Percentiles rank a stretch among this genome's conserved stretches.
phyloP scores from a whole-genome alignment of 805 yeast genomes.

The Wickerhamomyces silvicola region DNA sequence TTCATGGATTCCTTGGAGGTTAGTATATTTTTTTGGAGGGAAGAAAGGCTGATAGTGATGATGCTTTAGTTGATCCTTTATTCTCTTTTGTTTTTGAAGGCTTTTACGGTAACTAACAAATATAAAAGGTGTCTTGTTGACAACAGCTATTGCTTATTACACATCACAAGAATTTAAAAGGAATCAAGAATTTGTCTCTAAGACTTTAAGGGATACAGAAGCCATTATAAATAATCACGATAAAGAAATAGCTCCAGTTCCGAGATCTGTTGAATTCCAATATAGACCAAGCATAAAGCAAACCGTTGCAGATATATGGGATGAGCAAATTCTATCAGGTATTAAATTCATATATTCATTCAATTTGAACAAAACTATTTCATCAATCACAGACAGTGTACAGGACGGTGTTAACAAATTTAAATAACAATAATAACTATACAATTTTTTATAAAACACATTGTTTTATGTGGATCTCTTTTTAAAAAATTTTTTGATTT shows the following conservation, averaged over 20 bases:
- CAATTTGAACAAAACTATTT: slow-evolving; percentile 35
- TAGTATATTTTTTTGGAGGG: too few relatives aligned
- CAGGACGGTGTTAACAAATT: slow-evolving; percentile 2
- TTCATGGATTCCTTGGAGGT: slow-evolving; percentile 53
- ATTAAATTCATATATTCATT: slow-evolving; percentile 59
- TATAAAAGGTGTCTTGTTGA: slow-evolving; percentile 39
- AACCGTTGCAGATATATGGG: slow-evolving; percentile 74
- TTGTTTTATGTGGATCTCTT: slow-evolving; percentile 15
- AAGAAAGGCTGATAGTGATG: too few relatives aligned
- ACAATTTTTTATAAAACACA: neutral
- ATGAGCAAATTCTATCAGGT: slow-evolving; percentile 57
- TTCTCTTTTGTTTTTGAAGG: too few relatives aligned
- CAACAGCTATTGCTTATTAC: slow-evolving; percentile 56
- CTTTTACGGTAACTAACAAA: too few relatives aligned
- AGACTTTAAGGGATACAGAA: slow-evolving; percentile 41
- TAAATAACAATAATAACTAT: neutral
- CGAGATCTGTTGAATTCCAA: slow-evolving; percentile 35
- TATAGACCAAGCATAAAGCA: slow-evolving; percentile 47
- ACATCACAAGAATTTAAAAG: slow-evolving; percentile 50
- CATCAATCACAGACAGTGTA: slow-evolving; percentile 5
- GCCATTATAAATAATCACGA: slow-evolving; percentile 48
- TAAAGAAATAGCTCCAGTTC: slow-evolving; percentile 34
- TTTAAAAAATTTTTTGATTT: slow-evolving; percentile 44
- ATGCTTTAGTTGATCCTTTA: neutral
- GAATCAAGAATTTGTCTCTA: slow-evolving; percentile 40